Conservation (phyloP, 176 grass and related monocot genomes). For the Metroxylon sagu region DNA sequence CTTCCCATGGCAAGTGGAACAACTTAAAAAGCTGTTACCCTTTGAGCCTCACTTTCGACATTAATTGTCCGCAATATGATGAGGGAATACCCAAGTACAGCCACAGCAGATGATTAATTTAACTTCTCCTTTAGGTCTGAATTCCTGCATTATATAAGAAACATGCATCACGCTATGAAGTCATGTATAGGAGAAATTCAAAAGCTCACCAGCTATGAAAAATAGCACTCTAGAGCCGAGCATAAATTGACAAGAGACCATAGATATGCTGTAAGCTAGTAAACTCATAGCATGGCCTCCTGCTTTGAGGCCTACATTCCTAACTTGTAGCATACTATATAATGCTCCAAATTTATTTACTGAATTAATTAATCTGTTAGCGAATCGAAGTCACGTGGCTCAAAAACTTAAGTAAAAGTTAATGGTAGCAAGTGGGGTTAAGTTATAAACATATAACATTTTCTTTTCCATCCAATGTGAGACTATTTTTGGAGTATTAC, state of each 20-base stretch:
- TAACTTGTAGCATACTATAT: constrained; percentile 80
- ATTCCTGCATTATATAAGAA: constrained; percentile 38
- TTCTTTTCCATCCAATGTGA: too few species aligned
- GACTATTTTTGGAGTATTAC: too few species aligned
- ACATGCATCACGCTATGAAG: constrained; percentile 9
- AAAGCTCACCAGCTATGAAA: constrained; percentile 67
- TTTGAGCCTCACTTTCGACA: constrained; percentile 65
- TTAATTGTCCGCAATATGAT: constrained; percentile 65
- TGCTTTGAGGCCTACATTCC: constrained; percentile 54
- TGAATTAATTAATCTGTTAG: too few species aligned
- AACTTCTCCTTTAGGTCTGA: constrained; percentile 68
- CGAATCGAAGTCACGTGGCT: too few species aligned
- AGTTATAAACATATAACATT: too few species aligned
- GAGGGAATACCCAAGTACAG: constrained; percentile 70
- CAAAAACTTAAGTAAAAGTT: too few species aligned
- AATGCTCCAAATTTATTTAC: too few species aligned
- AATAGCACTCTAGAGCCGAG: constrained; percentile 93
- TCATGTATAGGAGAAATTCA: neutral
- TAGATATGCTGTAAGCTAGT: constrained; percentile 83
- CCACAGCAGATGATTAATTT: constrained; percentile 57
- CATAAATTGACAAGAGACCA: constrained; percentile 76
- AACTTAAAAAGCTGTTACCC: constrained; percentile 48
- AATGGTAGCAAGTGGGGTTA: too few species aligned
- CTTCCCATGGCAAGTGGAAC: too few species aligned
- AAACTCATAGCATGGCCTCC: constrained; percentile 74